Evolutionary conservation across 306 rosid species (phyloP).

Genomic region (Gastrolobium bilobum): DNA sequence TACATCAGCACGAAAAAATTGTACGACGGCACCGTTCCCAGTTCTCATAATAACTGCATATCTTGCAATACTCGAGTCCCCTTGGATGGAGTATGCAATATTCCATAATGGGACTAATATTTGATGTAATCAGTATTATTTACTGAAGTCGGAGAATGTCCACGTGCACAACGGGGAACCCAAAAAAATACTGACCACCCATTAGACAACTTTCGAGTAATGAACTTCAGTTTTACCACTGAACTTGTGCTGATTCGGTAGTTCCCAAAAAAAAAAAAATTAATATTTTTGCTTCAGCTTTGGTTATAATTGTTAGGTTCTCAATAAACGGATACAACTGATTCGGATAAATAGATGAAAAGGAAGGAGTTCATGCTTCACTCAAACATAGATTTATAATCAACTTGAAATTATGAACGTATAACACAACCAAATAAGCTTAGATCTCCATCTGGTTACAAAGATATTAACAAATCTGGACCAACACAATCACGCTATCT

Average conservation of each 20-base stretch:
- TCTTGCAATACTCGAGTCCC: too few relatives aligned
- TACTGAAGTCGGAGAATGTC: too few relatives aligned
- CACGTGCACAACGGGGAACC: too few relatives aligned
- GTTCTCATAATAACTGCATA: too few relatives aligned
- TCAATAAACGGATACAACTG: not conserved
- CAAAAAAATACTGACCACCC: too few relatives aligned
- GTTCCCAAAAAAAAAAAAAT: not conserved
- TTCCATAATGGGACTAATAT: too few relatives aligned
- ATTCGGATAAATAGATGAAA: not conserved
- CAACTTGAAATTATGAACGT: constrained; percentile 47
- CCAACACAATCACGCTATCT: constrained; percentile 71
- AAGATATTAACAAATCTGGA: constrained; percentile 78
- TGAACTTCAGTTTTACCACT: not conserved
- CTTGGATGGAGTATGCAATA: too few relatives aligned
- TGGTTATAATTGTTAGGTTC: not conserved
- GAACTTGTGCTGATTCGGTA: not conserved
- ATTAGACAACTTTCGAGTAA: too few relatives aligned
- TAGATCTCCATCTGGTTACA: constrained; percentile 62
- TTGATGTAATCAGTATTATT: too few relatives aligned
- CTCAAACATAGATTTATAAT: constrained; percentile 22
- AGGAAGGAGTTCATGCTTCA: not conserved
- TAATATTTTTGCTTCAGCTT: not conserved
- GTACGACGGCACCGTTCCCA: too few relatives aligned
- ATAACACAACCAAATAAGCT: constrained; percentile 53
- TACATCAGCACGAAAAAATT: too few relatives aligned